Evolutionary conservation across 129 eudicot genomes (phyloP), one percentile per base, ranked within the genome.

Genomic region (Logfia minima): DNA sequence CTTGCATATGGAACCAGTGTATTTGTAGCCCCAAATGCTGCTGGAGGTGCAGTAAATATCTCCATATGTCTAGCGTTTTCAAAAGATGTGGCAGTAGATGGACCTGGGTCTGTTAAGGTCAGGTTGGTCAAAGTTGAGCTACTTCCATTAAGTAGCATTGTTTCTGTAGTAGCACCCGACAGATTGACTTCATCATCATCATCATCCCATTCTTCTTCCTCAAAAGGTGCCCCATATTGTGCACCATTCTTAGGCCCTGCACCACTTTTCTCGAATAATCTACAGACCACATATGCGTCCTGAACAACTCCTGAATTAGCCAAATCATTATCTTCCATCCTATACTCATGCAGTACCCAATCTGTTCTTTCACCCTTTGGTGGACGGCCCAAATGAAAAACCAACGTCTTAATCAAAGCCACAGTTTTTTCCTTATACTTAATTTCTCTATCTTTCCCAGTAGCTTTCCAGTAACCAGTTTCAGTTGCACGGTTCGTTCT

Each of bases 281-380:
- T 89, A 75, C 92, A 92, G 9, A 92, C 75, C 68, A 79, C 88
- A 75, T 84, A 92, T 4, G 80, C 77, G 60, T 89, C 97, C 96
- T 92, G 92, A 83, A 65, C 59, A 35, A 85, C 71, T 64, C 87
- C 91, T 23, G 68, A 71, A 45, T 84, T 73, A 71, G 79, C 87
- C 80, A 86, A 64, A 41, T 84, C 75, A 7, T 77, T 56, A 45
- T 87, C 93, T 28, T 55, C 71, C 22, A 92, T 79, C 84, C 85
- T 77, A 39, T 86, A 92, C 75, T 92, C 98, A 59, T 92, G 85
- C 61, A 92, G 72, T 4, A 88, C 96, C 98, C 98, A 92, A 78
- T 92, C 76, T 4, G 98, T 90, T 80, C 96, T 82, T 68, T 82
- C 21, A 31, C 96, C 93, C 17, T 79, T 65, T 37, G 87, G 90